Evolutionary conservation across 2,329 filamentous ascomycete genomes (phyloP).

Genomic region (Fusarium subtropicale): DNA sequence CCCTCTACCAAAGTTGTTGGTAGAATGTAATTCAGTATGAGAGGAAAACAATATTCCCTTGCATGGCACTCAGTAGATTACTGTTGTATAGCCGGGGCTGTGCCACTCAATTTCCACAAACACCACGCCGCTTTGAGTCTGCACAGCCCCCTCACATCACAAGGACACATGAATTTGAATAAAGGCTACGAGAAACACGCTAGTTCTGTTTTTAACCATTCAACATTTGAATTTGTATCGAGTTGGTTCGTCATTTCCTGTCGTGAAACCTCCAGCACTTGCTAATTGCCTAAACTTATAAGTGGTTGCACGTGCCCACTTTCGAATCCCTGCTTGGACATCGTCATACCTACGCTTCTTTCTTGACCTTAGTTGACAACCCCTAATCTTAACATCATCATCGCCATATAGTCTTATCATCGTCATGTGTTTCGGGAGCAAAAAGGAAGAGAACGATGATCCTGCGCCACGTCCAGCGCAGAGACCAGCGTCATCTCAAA

Average conservation of each 20-base stretch:
- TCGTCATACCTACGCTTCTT: slow-evolving; percentile 17
- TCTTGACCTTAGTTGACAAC: too few relatives aligned
- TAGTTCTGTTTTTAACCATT: not conserved
- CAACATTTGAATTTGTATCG: not conserved
- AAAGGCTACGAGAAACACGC: slow-evolving; percentile 7
- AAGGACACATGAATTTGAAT: not conserved
- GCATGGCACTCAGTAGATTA: too few relatives aligned
- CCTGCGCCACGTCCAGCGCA: slow-evolving; percentile 56
- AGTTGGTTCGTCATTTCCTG: not conserved
- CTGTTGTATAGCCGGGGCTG: slow-evolving; percentile 20
- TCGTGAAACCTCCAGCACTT: not conserved
- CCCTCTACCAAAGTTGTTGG: too few relatives aligned
- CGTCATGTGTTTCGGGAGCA: slow-evolving; percentile 64
- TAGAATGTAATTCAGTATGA: too few relatives aligned
- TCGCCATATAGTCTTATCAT: not conserved
- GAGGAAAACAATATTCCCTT: too few relatives aligned
- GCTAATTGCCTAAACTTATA: slow-evolving; percentile 23
- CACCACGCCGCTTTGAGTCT: slow-evolving; percentile 33
- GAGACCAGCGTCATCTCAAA: slow-evolving; percentile 44
- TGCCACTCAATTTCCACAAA: slow-evolving; percentile 24
- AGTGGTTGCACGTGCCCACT: slow-evolving; percentile 31
- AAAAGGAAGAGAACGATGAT: slow-evolving; percentile 55
- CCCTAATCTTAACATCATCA: slow-evolving; percentile 3
- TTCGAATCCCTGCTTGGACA: slow-evolving; percentile 24
- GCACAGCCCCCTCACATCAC: slow-evolving; percentile 28